Percentiles rank a stretch among this genome's conserved stretches.
Conservation (phyloP, 345 rosid genomes). For the Salix brachista region DNA sequence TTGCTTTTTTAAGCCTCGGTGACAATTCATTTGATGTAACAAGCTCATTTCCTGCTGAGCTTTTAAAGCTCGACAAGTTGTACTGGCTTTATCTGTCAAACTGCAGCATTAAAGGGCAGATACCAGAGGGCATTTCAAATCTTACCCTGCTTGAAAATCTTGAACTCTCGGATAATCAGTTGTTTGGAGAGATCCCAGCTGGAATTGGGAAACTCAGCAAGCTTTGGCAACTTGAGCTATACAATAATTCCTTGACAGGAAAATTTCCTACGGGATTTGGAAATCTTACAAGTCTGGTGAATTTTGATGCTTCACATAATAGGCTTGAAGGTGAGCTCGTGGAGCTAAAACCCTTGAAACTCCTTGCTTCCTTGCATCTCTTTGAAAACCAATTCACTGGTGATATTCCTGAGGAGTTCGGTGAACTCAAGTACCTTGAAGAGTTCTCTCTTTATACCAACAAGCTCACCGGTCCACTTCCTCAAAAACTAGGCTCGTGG, state of each 20-base stretch:
- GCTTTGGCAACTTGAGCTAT: conserved; percentile 71
- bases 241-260: conserved; percentile 57
- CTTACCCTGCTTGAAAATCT: conserved; percentile 54
- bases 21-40: conserved; percentile 53
- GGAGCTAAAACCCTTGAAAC: conserved; percentile 45
- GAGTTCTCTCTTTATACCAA: conserved; percentile 60
- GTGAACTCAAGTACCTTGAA: conserved; percentile 51
- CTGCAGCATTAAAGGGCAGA: conserved; percentile 63
- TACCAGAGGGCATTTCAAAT: conserved; percentile 58
- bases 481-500: conserved; percentile 63
- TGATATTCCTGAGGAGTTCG: conserved; percentile 62
- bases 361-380: conserved; percentile 51
- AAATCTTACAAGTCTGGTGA: conserved; percentile 44
- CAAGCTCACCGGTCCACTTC: conserved; percentile 64
- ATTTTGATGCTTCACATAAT: conserved; percentile 64
- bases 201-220: conserved; percentile 44
- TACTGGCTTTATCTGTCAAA: conserved; percentile 68
- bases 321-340: conserved; percentile 58
- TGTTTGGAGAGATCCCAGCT: conserved; percentile 56
- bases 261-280: conserved; percentile 58
- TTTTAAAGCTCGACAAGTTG: conserved; percentile 45
- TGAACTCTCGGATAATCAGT: conserved; percentile 58
- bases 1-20: conserved; percentile 65
- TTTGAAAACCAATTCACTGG: conserved; percentile 61
- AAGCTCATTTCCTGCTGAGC: conserved; percentile 54